phyloP scores from a whole-genome alignment of 2,329 filamentous ascomycete genomes.

The Blumeriella jaapii region DNA sequence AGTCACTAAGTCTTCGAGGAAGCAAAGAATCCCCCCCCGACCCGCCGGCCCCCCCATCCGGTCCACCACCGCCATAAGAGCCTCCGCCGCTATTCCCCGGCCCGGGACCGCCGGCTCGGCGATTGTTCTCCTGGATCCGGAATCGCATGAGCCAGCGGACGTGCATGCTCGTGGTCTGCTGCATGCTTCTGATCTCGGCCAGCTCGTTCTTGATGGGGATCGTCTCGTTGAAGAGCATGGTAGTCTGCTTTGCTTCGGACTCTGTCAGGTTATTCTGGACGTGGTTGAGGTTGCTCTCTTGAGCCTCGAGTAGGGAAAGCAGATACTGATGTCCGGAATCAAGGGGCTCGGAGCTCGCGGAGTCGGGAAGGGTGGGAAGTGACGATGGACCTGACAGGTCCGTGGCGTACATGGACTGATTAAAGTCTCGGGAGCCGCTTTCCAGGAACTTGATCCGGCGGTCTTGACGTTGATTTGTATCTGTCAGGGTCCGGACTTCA shows the following conservation, averaged over 20 bases:
- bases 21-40: conserved; percentile 5
- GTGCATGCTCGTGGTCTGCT: conserved; percentile 27
- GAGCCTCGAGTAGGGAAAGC: conserved; percentile 36
- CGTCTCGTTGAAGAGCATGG: conserved; percentile 50
- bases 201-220: conserved; percentile 51
- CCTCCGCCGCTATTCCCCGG: conserved; percentile 6
- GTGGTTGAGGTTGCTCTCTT: conserved; percentile 45
- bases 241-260: conserved; percentile 46
- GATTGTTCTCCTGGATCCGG: conserved; percentile 24
- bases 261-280: conserved; percentile 45
- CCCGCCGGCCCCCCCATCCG: not conserved
- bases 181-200: conserved; percentile 34
- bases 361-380: conserved; percentile 20
- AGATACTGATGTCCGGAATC: conserved; percentile 35
- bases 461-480: conserved; percentile 31
- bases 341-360: conserved; percentile 14
- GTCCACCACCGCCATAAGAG: conserved; percentile 11
- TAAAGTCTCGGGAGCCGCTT: conserved; percentile 25
- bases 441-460: conserved; percentile 34
- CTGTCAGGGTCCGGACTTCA: conserved; percentile 34
- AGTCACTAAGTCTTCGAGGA: conserved; percentile 9
- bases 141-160: conserved; percentile 28
- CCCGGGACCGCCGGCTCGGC: conserved; percentile 13
- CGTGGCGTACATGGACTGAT: conserved; percentile 17
- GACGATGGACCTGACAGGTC: conserved; percentile 16